Percentiles rank a stretch among this genome's conserved stretches.
Conservation (phyloP, 2,329 filamentous ascomycete genomes). For the Diplocarpon rosae region DNA sequence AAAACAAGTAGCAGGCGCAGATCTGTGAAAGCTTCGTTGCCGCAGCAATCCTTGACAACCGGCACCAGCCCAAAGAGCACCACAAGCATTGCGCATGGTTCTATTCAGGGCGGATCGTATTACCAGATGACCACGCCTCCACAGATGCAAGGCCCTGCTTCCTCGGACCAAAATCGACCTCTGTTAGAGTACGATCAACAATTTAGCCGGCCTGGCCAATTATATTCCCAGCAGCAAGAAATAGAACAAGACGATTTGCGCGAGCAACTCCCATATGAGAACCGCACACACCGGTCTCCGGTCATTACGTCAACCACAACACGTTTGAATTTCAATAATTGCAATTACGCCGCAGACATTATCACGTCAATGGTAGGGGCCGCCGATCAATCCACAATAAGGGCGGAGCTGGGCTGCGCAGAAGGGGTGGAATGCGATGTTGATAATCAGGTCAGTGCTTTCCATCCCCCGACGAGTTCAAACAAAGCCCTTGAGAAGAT, state of each 20-base stretch:
- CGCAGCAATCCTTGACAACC: constrained; percentile 20
- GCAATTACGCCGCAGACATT: constrained; percentile 33
- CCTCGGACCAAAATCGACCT: constrained; percentile 10
- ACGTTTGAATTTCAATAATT: constrained; percentile 22
- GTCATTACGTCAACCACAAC: constrained; percentile 12
- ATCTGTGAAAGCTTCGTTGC: neutral
- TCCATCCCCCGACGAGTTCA: no score
- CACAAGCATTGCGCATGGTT: constrained; percentile 5
- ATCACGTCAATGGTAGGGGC: constrained; percentile 33
- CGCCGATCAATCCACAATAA: constrained; percentile 26
- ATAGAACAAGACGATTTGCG: constrained; percentile 3
- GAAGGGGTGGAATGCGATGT: constrained; percentile 32
- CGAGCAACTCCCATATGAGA: constrained; percentile 10
- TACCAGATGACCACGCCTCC: constrained; percentile 11
- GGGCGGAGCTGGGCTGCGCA: constrained; percentile 31
- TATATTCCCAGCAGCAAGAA: constrained; percentile 8
- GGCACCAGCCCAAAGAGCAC: constrained; percentile 17
- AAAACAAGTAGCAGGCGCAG: constrained; percentile 7
- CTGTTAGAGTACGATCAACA: constrained; percentile 19
- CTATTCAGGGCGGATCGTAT: constrained; percentile 6
- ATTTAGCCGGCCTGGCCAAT: constrained; percentile 10
- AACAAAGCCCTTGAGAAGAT: no score
- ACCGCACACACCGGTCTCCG: constrained; percentile 6
- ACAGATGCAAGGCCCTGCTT: constrained; percentile 11
- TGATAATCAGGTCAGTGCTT: constrained; percentile 26